These are phyloP conservation scores for Trypanosoma lewisi DNA, from an alignment of 208 protist genomes.

Conservation along the genomic window DNA sequence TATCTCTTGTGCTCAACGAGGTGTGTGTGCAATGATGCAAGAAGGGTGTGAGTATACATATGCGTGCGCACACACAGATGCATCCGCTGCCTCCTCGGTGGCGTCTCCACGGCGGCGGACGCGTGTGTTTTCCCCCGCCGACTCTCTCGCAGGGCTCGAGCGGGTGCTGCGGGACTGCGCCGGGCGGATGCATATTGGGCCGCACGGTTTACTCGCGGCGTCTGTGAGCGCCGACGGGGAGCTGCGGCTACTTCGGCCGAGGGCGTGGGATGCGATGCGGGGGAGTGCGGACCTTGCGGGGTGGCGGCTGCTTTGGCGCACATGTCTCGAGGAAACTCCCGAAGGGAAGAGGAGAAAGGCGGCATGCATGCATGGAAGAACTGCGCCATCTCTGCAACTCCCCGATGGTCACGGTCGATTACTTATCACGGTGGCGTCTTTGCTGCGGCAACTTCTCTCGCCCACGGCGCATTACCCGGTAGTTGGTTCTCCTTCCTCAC, in stretches of 20 bases:
- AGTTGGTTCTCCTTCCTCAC: not conserved
- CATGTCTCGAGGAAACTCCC: slow-evolving; percentile 5
- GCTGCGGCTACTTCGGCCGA: slow-evolving; percentile 4
- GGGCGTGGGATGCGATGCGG: slow-evolving; percentile 12
- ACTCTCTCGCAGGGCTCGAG: not conserved
- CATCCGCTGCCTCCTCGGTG: no score
- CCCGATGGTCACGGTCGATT: slow-evolving; percentile 22
- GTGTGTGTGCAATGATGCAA: not conserved
- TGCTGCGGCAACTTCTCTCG: slow-evolving; percentile 15
- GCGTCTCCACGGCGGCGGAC: not conserved
- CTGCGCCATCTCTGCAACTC: not conserved
- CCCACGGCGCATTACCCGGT: slow-evolving; percentile 15
- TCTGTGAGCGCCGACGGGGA: slow-evolving; percentile 9
- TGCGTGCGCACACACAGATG: no score
- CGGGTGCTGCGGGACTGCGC: slow-evolving; percentile 13
- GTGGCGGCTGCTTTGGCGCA: slow-evolving; percentile 12
- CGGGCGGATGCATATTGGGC: slow-evolving; percentile 16
- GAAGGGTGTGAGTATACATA: not conserved
- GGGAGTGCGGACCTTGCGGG: not conserved
- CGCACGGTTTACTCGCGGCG: slow-evolving; percentile 5
- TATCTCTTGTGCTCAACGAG: not conserved
- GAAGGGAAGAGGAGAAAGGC: not conserved
- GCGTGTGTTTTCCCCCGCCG: not conserved
- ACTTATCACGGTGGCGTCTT: slow-evolving; percentile 4
- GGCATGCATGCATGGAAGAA: not conserved